Conservation (phyloP, 495 filamentous ascomycete species). For the Trichoderma reesei region DNA sequence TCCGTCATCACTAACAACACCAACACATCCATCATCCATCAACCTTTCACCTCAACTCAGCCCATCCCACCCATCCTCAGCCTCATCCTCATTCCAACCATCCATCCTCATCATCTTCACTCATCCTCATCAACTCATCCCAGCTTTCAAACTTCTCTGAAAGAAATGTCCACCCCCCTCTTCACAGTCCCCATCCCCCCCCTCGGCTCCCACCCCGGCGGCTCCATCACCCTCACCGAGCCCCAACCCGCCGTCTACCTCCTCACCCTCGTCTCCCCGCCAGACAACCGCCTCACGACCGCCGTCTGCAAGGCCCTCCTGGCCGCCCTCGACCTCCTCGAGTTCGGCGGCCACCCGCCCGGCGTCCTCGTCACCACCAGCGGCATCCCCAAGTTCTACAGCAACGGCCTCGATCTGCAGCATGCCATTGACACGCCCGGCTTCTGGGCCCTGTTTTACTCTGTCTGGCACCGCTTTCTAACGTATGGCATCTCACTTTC, state of each 20-base stretch:
- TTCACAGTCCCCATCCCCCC: slow-evolving; percentile 34
- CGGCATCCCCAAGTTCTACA: slow-evolving; percentile 68
- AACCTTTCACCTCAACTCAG: background rate
- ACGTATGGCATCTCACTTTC: slow-evolving; percentile 33
- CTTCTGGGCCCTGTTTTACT: slow-evolving; percentile 51
- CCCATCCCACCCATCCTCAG: background rate
- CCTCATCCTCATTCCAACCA: background rate
- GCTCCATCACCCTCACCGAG: slow-evolving; percentile 47
- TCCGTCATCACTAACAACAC: background rate
- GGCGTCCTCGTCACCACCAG: slow-evolving; percentile 70
- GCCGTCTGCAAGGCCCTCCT: slow-evolving; percentile 54
- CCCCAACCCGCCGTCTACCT: slow-evolving; percentile 54
- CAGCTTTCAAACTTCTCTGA: too few relatives aligned
- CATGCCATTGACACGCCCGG: slow-evolving; percentile 38
- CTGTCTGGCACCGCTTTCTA: slow-evolving; percentile 48
- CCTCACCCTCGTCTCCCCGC: slow-evolving; percentile 57
- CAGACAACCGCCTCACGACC: slow-evolving; percentile 67
- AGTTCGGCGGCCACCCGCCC: slow-evolving; percentile 49
- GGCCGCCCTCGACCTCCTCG: slow-evolving; percentile 61
- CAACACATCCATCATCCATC: background rate
- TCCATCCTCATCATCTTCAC: background rate
- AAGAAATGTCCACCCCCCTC: slow-evolving; percentile 13
- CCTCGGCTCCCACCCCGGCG: slow-evolving; percentile 28
- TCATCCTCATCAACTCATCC: background rate
- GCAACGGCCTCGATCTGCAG: slow-evolving; percentile 65